Conservation (phyloP, 164 flowering plant species). For the Hamamelis virginiana region DNA sequence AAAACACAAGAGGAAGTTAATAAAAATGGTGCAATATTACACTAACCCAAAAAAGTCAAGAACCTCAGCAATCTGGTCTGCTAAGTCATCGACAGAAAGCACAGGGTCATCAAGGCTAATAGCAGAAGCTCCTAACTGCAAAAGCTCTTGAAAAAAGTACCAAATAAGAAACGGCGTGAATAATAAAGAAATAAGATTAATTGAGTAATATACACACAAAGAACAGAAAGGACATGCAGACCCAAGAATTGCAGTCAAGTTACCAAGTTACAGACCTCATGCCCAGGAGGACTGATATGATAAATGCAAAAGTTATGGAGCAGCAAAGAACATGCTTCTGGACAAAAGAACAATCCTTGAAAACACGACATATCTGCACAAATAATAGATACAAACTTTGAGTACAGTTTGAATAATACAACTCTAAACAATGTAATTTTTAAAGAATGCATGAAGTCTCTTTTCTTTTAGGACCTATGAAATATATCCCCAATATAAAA, state of each 20-base stretch:
- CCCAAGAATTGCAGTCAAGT: neutral
- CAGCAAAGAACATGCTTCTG: constrained; percentile 79
- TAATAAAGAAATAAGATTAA: neutral
- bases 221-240: neutral
- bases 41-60: constrained; percentile 44
- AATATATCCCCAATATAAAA: neutral
- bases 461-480: constrained; percentile 51
- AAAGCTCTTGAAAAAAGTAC: constrained; percentile 35
- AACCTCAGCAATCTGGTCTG: constrained; percentile 68
- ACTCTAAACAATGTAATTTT: neutral
- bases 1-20: no score
- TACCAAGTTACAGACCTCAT: constrained; percentile 36
- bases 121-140: constrained; percentile 73
- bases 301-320: constrained; percentile 86
- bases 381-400: constrained; percentile 4
- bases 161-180: constrained; percentile 18
- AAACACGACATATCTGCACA: constrained; percentile 82
- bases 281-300: constrained; percentile 89
- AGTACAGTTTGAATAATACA: constrained; percentile 1
- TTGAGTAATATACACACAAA: neutral
- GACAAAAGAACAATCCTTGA: constrained; percentile 83
- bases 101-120: constrained; percentile 42
- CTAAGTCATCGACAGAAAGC: constrained; percentile 62
- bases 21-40: neutral
- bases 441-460: no score